Percentiles rank a stretch among this genome's conserved stretches.
These are phyloP conservation scores for Flaveria linearis DNA, from an alignment of 129 eudicot genomes.

Conservation along the genomic window DNA sequence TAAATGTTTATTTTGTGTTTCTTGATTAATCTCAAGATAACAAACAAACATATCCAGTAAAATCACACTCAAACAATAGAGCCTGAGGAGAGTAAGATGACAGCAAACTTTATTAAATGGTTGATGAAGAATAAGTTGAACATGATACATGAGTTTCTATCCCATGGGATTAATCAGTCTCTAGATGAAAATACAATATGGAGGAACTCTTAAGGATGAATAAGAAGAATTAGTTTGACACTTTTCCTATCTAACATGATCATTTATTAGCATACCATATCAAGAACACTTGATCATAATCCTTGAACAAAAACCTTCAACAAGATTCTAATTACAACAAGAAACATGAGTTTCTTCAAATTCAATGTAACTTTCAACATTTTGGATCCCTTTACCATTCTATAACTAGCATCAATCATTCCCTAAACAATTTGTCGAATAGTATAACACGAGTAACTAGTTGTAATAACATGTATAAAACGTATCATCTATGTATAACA, in stretches of 20 bases:
- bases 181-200: background rate
- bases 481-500: conserved; percentile 61
- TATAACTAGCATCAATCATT: conserved; percentile 1
- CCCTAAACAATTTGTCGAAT: too few relatives aligned
- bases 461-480: conserved; percentile 1
- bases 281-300: background rate
- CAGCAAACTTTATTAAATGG: too few relatives aligned
- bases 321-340: conserved; percentile 12
- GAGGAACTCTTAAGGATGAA: background rate
- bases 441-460: too few relatives aligned
- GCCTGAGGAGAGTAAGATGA: too few relatives aligned
- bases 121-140: too few relatives aligned
- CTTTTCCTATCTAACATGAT: conserved; percentile 4
- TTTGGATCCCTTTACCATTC: conserved; percentile 21
- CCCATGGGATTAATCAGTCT: too few relatives aligned
- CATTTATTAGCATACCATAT: background rate
- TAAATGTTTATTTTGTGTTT: background rate
- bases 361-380: conserved; percentile 22
- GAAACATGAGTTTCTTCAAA: conserved; percentile 20
- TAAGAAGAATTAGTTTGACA: background rate
- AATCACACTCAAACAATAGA: too few relatives aligned
- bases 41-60: too few relatives aligned
- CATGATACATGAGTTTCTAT: too few relatives aligned
- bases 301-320: too few relatives aligned
- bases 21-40: background rate